Evolutionary conservation across 768 basidiomycete genomes (phyloP), one percentile per base, ranked within the genome.

Genomic region (Galerina sulciceps): DNA sequence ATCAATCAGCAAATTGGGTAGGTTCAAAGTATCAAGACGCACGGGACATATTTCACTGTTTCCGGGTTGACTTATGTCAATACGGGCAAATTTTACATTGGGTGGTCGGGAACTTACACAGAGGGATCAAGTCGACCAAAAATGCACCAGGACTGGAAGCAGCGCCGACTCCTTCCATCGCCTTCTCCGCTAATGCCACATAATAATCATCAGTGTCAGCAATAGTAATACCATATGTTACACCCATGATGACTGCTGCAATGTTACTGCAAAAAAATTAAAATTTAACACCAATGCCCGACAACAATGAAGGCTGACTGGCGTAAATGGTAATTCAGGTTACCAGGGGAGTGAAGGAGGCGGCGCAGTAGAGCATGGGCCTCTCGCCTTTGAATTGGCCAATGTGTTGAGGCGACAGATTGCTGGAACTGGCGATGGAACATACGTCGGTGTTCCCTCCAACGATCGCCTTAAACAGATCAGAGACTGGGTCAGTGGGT

Each of bases 181-280:
- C 83, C 47, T 73, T 78, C 67, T 85, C 84, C 0, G 82, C 84
- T n/a, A 84, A 73, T 3, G 73, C 71, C 15, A 85, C 74, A 62
- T 83, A 85, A 23, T 69, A 70, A 57, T 85, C 84, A 0, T 74
- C 71, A 18, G 73, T 67, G 10, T 76, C 72, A 10, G 75, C 67
- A 48, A 83, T 75, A 22, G 73, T 67, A 43, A 85, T 83, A 4
- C 82, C 84, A 53, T 84, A 85, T 5, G 77, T 77, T 4, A 83
- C 76, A n/a, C 77, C 76, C 82, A 85, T 84, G 50, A 84, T 83
- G 4, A 79, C 75, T 45, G 81, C 79, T 4, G 80, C 83, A n/a
- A 81, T 71, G 55, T 81, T 81, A 34, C 82, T 85, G 62, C 10
- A 51, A 18, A 55, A 20, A 41, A 13, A 43, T 9, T 4, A 31